Base-by-base conservation (phyloP, 306 rosid species). In the Quercus mongolica region DNA sequence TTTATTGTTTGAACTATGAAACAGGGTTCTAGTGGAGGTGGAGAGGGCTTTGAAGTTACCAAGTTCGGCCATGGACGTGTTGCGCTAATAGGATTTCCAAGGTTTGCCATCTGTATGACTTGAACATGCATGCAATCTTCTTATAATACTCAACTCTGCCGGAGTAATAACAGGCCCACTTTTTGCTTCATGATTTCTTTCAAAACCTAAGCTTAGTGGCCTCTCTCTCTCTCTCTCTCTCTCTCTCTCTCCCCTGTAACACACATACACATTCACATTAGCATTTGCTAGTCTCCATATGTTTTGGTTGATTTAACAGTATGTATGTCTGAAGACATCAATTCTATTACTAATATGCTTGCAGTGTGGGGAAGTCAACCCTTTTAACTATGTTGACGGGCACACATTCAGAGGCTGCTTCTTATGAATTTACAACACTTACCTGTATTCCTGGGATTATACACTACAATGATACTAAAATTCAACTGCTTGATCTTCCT, bases 1-100 rank as follows among this genome's bases (percentile, higher is more conserved):
- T 35, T 69, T 74, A 64, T 81, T 78, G 68, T 65, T 73, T 72
- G 23, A 82, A 55, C 62, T 74, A 41, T 81, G 63, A 58, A 18
- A 83, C 76, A 96, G 99, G 99, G 99, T 84, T 90, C 99, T 46
- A 96, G 99, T 71, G 99, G 93, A 54, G 97, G 97, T 74, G 99
- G 99, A 81, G 99, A 96, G 13, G 99, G 99, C 83, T 96, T 96
- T 78, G 99, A 96, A 91, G 99, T 96, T 71, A 96, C 99, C 12
- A 96, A 96, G 82, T 96, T 80, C 74, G 99, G 99, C 41, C 98
- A 96, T 73, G 99, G 99, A 74, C 99, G 99, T 49, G 99, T 96
- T 89, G 97, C 99, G 4, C 88, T 96, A 6, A 96, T 96, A 52
- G 99, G 99, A 58, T 96, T 96, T 88, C 99, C 99, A 74, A 96